phyloP scores from a whole-genome alignment of 75 land plant genomes.

The Selaginella tamariscina region DNA sequence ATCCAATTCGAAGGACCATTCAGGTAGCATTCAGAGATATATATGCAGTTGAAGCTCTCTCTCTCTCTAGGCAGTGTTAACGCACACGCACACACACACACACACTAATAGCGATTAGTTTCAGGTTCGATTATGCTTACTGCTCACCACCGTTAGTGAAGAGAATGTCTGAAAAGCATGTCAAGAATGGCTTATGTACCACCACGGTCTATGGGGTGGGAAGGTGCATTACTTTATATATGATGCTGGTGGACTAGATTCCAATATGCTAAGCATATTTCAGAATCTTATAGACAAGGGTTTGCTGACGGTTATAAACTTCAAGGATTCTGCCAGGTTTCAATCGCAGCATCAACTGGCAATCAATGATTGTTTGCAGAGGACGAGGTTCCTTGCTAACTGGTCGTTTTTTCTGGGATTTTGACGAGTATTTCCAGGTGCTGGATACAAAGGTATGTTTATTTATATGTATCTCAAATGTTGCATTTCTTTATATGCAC shows the following conservation, averaged over 20 bases:
- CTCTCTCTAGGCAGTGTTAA: no score
- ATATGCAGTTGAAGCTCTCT: no score
- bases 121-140: constrained; percentile 1
- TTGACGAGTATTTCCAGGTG: constrained; percentile 16
- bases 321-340: not conserved
- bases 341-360: constrained; percentile 12
- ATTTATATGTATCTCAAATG: no score
- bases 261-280: not conserved
- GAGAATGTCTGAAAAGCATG: not conserved
- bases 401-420: constrained; percentile 15
- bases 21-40: no score
- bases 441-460: not conserved
- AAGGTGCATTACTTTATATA: constrained; percentile 15
- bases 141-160: constrained; percentile 4
- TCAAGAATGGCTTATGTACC: constrained; percentile 18
- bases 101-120: no score
- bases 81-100: no score
- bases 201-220: constrained; percentile 9
- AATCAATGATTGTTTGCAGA: constrained; percentile 18
- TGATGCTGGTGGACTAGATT: not conserved
- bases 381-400: not conserved
- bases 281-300: not conserved
- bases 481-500: no score
- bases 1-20: constrained; percentile 16
- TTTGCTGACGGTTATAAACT: constrained; percentile 12